These are phyloP conservation scores for Wickerhamomyces sp. DNA, from an alignment of 1,139 yeast species.

Conservation along the genomic window DNA sequence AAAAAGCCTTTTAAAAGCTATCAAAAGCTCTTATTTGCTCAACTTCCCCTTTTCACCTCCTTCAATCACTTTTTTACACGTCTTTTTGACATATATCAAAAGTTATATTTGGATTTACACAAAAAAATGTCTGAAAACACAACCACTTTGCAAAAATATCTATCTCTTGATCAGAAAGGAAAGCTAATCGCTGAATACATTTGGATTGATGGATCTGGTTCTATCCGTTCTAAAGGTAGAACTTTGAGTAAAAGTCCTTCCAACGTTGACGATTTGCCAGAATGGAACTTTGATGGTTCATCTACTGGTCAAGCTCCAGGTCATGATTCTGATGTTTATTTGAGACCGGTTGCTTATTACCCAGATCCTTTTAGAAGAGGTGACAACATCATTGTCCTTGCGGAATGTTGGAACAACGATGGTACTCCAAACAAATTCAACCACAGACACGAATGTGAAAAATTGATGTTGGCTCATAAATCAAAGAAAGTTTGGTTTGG, in stretches of 20 bases:
- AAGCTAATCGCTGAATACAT: slow-evolving; percentile 90
- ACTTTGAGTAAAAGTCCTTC: slow-evolving; percentile 68
- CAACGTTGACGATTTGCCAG: slow-evolving; percentile 84
- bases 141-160: slow-evolving; percentile 72
- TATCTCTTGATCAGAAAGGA: slow-evolving; percentile 81
- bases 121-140: slow-evolving; percentile 57
- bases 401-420: slow-evolving; percentile 98
- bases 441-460: slow-evolving; percentile 97
- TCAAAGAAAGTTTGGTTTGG: slow-evolving; percentile 93
- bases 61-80: background rate
- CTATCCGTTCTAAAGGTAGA: slow-evolving; percentile 90
- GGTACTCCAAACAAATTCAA: slow-evolving; percentile 98
- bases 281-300: slow-evolving; percentile 99
- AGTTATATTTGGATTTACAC: background rate
- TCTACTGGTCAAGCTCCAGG: slow-evolving; percentile 99
- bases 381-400: slow-evolving; percentile 88
- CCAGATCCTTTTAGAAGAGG: slow-evolving; percentile 98
- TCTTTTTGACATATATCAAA: background rate
- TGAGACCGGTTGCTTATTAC: slow-evolving; percentile 91
- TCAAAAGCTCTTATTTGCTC: background rate
- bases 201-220: slow-evolving; percentile 95
- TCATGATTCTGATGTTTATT: slow-evolving; percentile 88
- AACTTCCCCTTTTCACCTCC: background rate
- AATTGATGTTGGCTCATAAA: slow-evolving; percentile 90
- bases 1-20: background rate